Evolutionary conservation across 331 rosid genomes (phyloP).

Genomic region (Malus hybrid): DNA sequence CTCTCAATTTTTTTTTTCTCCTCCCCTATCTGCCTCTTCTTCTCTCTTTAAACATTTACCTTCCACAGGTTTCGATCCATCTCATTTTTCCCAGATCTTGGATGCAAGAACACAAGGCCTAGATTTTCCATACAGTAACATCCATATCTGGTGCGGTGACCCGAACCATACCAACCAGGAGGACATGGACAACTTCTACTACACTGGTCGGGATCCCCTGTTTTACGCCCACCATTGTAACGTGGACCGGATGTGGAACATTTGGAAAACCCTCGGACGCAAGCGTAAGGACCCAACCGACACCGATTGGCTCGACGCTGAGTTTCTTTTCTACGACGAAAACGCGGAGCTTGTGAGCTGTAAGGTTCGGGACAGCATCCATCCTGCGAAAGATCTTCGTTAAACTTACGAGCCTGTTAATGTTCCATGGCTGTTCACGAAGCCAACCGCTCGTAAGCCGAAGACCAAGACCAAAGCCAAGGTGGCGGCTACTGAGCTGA

Average conservation of each 20-base stretch:
- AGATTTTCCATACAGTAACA: not conserved
- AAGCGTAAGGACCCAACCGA: conserved; percentile 24
- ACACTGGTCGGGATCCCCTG: conserved; percentile 71
- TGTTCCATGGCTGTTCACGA: conserved; percentile 51
- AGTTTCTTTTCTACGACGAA: conserved; percentile 65
- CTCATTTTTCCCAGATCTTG: too few relatives aligned
- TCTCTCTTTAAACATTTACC: too few relatives aligned
- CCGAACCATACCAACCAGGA: not conserved
- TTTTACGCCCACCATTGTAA: conserved; percentile 69
- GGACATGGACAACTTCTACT: conserved; percentile 36
- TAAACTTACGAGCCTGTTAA: conserved; percentile 39
- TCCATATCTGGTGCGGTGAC: conserved; percentile 5
- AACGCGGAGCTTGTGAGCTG: conserved; percentile 50
- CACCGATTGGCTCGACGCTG: conserved; percentile 52
- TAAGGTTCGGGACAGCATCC: conserved; percentile 52
- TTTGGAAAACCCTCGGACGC: conserved; percentile 27
- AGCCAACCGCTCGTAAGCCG: conserved; percentile 46
- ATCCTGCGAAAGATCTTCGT: conserved; percentile 29
- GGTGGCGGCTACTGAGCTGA: not conserved
- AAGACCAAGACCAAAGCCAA: conserved; percentile 17
- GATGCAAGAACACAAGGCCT: too few relatives aligned
- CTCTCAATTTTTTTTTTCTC: too few relatives aligned
- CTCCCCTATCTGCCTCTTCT: too few relatives aligned
- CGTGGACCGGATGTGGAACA: conserved; percentile 62
- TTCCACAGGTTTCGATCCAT: too few relatives aligned